These are phyloP conservation scores for Podosphaera xanthii DNA, from an alignment of 2,329 filamentous ascomycete genomes.

Conservation along the genomic window DNA sequence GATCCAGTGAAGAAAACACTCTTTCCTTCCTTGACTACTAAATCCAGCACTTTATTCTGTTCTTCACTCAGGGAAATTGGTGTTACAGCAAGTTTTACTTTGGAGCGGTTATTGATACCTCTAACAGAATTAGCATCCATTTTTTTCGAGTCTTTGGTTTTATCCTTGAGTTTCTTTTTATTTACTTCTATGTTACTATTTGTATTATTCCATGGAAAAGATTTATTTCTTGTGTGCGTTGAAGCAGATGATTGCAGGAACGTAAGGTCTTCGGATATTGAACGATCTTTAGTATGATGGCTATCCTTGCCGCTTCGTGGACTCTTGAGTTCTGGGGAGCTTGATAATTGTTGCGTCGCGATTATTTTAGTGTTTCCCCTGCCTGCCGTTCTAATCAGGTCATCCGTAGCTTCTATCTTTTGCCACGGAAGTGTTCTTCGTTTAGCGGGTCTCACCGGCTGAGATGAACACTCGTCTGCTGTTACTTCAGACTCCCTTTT, in stretches of 20 bases:
- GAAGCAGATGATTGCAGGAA: background rate
- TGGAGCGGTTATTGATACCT: slow-evolving; percentile 18
- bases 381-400: slow-evolving; percentile 5
- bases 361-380: slow-evolving; percentile 6
- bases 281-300: slow-evolving; percentile 7
- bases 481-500: slow-evolving; percentile 2
- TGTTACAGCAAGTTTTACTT: slow-evolving; percentile 18
- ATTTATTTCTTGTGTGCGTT: slow-evolving; percentile 8
- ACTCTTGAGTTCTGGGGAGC: slow-evolving; percentile 4
- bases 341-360: slow-evolving; percentile 4
- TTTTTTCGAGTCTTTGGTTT: slow-evolving; percentile 25
- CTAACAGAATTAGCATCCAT: slow-evolving; percentile 21
- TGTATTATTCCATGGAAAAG: slow-evolving; percentile 47
- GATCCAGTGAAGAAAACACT: slow-evolving; percentile 98
- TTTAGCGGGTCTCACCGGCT: slow-evolving; percentile 16
- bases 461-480: background rate
- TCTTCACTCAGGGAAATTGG: slow-evolving; percentile 46
- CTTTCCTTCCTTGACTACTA: slow-evolving; percentile 58
- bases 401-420: slow-evolving; percentile 15
- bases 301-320: slow-evolving; percentile 7
- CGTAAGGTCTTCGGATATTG: background rate
- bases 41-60: slow-evolving; percentile 59
- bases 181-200: slow-evolving; percentile 58
- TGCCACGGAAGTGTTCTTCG: slow-evolving; percentile 16
- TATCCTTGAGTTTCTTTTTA: slow-evolving; percentile 49